Evolutionary conservation across 768 basidiomycete species (phyloP).

Genomic region (Phlegmacium glaucopus): DNA sequence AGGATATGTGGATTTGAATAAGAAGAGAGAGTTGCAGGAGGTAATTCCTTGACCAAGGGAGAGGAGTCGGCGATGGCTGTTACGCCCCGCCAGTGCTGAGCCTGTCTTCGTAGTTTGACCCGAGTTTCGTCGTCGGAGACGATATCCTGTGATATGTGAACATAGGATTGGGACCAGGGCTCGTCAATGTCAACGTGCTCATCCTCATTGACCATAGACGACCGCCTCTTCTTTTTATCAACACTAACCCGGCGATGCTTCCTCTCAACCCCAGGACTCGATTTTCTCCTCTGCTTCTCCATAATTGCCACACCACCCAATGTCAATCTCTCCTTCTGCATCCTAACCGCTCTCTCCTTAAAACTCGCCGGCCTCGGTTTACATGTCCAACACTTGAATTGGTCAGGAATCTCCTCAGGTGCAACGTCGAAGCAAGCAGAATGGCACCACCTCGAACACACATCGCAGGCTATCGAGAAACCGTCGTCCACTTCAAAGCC

Average conservation of each 20-base stretch:
- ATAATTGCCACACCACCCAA: slow-evolving; percentile 28
- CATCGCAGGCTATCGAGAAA: slow-evolving; percentile 82
- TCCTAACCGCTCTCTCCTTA: slow-evolving; percentile 25
- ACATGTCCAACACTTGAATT: slow-evolving; percentile 58
- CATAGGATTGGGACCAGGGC: slow-evolving; percentile 42
- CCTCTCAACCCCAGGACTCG: slow-evolving; percentile 25
- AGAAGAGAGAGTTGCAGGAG: slow-evolving; percentile 20
- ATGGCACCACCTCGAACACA: slow-evolving; percentile 82
- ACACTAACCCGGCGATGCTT: slow-evolving; percentile 33
- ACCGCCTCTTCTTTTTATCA: slow-evolving; percentile 17
- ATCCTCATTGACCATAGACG: slow-evolving; percentile 36
- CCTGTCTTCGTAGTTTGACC: slow-evolving; percentile 48
- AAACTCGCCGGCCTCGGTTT: slow-evolving; percentile 42
- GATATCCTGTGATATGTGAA: slow-evolving; percentile 44
- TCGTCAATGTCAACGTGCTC: slow-evolving; percentile 50
- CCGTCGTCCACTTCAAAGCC: slow-evolving; percentile 74
- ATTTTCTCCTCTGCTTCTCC: slow-evolving; percentile 32
- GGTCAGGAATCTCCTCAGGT: slow-evolving; percentile 60
- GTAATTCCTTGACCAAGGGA: slow-evolving; percentile 19
- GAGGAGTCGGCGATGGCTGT: slow-evolving; percentile 37
- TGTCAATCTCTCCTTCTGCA: slow-evolving; percentile 5
- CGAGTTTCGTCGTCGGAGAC: slow-evolving; percentile 41
- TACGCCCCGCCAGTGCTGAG: slow-evolving; percentile 65
- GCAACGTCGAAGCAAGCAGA: slow-evolving; percentile 71
- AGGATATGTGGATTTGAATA: slow-evolving; percentile 38